Evolutionary conservation across 345 rosid species (phyloP).

Genomic region (Camelina hispida): DNA sequence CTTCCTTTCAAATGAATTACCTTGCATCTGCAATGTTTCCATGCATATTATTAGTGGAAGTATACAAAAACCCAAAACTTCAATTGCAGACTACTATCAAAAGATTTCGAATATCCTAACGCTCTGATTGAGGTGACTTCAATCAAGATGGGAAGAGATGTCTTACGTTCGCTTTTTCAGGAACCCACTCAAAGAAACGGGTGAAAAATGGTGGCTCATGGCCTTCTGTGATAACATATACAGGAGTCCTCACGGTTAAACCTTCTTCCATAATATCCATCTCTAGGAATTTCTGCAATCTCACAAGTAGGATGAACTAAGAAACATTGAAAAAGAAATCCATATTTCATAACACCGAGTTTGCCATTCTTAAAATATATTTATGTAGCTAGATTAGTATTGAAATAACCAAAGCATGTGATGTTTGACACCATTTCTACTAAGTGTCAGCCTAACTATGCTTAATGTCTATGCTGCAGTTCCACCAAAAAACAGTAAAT

Average conservation of each 20-base stretch:
- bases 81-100: too few species aligned
- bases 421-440: background rate
- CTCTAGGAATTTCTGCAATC: slow-evolving; percentile 71
- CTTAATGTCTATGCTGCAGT: background rate
- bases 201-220: slow-evolving; percentile 80
- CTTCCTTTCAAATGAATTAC: slow-evolving; percentile 91
- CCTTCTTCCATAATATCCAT: slow-evolving; percentile 61
- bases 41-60: slow-evolving; percentile 1
- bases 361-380: too few species aligned
- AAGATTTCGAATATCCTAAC: background rate
- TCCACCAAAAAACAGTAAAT: background rate
- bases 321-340: slow-evolving; percentile 9
- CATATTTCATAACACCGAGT: background rate
- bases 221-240: slow-evolving; percentile 75
- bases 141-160: slow-evolving; percentile 19
- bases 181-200: slow-evolving; percentile 79
- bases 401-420: background rate
- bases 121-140: background rate
- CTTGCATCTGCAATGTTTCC: slow-evolving; percentile 61
- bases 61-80: background rate
- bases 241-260: slow-evolving; percentile 59
- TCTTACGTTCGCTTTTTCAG: slow-evolving; percentile 73
- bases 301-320: slow-evolving; percentile 37
- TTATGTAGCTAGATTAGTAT: too few species aligned
- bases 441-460: background rate